These are phyloP conservation scores for Tulasnella sp. DNA, from an alignment of 768 basidiomycete species.

Conservation along the genomic window DNA sequence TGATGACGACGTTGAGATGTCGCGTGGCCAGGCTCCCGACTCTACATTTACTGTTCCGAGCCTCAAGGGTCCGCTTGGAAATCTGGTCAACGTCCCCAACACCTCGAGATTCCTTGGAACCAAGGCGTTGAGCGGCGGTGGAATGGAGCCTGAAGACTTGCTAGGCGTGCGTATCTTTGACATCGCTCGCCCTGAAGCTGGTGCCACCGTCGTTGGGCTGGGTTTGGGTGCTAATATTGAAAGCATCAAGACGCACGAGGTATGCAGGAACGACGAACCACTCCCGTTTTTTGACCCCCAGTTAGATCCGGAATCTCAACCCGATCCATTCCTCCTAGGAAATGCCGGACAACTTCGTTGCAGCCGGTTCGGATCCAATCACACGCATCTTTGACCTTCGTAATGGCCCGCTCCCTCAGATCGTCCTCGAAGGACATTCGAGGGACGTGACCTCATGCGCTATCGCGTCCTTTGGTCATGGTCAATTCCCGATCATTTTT, in stretches of 20 bases:
- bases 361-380: background rate
- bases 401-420: background rate
- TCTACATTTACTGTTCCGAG: background rate
- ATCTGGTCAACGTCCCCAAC: background rate
- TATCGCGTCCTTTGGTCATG: background rate
- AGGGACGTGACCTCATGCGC: background rate
- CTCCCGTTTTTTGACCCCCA: too few species aligned
- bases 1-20: background rate
- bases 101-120: background rate
- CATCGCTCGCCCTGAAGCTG: background rate
- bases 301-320: too few species aligned
- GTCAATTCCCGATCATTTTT: conserved; percentile 1
- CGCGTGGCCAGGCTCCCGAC: background rate
- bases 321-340: too few species aligned
- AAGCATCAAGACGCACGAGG: background rate
- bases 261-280: background rate
- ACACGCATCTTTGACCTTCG: conserved; percentile 5
- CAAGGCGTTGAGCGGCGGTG: background rate
- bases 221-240: background rate
- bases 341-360: background rate
- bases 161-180: background rate
- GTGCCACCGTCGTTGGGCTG: background rate
- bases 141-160: background rate
- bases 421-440: conserved; percentile 3
- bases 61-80: background rate